Base-by-base conservation (phyloP, 2,329 filamentous ascomycete species). In the Penicillium sclerotigenum region DNA sequence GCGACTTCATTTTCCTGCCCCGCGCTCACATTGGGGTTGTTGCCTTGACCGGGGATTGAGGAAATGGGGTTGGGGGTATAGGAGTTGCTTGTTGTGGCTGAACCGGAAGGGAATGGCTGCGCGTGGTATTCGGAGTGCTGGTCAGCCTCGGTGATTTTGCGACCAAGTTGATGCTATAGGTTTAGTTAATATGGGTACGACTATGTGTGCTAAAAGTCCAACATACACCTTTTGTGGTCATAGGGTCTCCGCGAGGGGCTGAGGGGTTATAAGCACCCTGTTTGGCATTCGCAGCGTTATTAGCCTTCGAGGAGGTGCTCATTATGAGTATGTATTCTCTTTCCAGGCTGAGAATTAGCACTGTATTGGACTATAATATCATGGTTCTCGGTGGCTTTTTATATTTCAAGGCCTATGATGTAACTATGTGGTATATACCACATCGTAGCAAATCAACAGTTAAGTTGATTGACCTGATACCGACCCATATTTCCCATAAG, bases 51-150 rank as follows among this genome's bases (percentile, higher is more conserved):
- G 54, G 73, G 22, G 14, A 41, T 10, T 24, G 22, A 24, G 22
- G 38, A 24, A 24, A 41, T 7, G 4, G 38, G 68, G 71, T 80
- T 79, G 28, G 79, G 77, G 11, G 64, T 63, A 73, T 76, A 80
- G 14, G 81, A 82, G 48, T 78, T 69, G 38, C 73, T 68, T 1
- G 72, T 59, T 1, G 88, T 88, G 0, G 88, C 87, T 4, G 83
- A 82, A 57, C 88, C 88, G 0, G 86, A 73, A 0, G 85, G 80
- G 34, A 85, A 73, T 1, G 79, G 80, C 69, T 90, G 62, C 24
- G 83, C 81, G 65, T 81, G 77, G 77, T 88, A 91, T 66, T 88
- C 87, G 20, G 84, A 84, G 13, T 73, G 85, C 62, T 84, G 83
- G 59, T 79, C 75, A 13, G 65, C 61, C n/a, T 71, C 71, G 65